Evolutionary conservation across 75 land plant species (phyloP), one percentile per base, ranked within the genome.

Genomic region (Pseudotsuga menziesii): DNA sequence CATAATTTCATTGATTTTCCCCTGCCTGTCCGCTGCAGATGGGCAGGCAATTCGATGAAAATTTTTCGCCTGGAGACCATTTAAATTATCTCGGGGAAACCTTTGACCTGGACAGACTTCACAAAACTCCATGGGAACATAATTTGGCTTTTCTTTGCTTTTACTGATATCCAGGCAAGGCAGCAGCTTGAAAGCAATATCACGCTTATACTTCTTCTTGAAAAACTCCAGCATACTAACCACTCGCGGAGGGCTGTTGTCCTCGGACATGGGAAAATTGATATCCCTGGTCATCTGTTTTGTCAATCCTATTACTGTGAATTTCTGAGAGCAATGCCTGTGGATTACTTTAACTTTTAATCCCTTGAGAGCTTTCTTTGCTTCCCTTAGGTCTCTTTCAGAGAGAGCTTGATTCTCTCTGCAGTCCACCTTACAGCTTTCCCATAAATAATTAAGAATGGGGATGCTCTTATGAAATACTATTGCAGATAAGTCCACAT

Each of bases 61-160:
- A 11, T 60, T 2, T 8, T 27, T 60, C 3, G 57, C 77, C 62
- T 74, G 72, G n/a, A 61, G 6, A 26, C n/a, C 32, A 25, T 60
- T 73, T 76, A 90, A 56, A 29, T 74, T 4, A 64, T 91, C 85
- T 56, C 74, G 77, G 15, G 78, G 79, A 48, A 61, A 88, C 67
- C 82, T 82, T 62, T 88, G 89, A 9, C 86, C 83, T 62, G 60
- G 80, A 56, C 78, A 84, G 4, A 90, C 26, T 14, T 59, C 74
- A 83, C 92, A 88, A 32, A 85, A 76, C 76, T 92, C 94, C 90
- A 92, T 90, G 11, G 94, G 94, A 5, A 92, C 79, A 59, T 84
- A 73, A 32, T 80, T 88, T 11, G 61, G 48, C 58, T 74, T 84
- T 4, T 80, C 52, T 41, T 2, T 2, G 8, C 16, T 17, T 44